A percentile compares a stretch with the other conserved stretches of the same genome.
phyloP scores from a whole-genome alignment of 805 yeast genomes.

The Candida germanica region DNA sequence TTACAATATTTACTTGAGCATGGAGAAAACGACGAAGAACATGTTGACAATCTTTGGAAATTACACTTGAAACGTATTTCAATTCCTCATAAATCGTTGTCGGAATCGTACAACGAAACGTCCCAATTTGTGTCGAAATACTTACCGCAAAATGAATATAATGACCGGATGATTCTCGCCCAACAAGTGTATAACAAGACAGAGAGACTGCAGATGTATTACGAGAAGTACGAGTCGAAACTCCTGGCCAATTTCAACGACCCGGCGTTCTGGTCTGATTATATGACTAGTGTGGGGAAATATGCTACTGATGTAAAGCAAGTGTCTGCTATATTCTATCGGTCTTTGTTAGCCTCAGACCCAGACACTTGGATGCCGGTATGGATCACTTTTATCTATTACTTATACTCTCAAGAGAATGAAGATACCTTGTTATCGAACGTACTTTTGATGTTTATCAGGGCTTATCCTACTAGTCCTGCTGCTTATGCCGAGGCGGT shows the following conservation, averaged over 20 bases:
- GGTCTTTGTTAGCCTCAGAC: constrained; percentile 20
- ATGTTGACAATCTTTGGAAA: constrained; percentile 18
- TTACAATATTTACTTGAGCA: constrained; percentile 7
- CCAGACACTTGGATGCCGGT: constrained; percentile 16
- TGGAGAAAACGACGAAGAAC: constrained; percentile 8
- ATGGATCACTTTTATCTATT: constrained; percentile 29
- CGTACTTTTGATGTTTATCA: constrained; percentile 19
- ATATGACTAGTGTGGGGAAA: constrained; percentile 26
- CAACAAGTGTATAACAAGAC: constrained; percentile 29
- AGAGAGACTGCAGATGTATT: constrained; percentile 21
- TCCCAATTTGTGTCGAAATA: constrained; percentile 39
- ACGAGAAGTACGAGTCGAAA: constrained; percentile 35
- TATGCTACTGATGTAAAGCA: constrained; percentile 14
- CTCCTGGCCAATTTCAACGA: constrained; percentile 17
- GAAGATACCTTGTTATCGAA: constrained; percentile 9
- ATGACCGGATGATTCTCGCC: constrained; percentile 33
- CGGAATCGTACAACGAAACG: constrained; percentile 36
- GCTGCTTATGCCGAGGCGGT: constrained; percentile 26
- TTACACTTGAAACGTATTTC: constrained; percentile 30
- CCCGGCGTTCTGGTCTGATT: constrained; percentile 27
- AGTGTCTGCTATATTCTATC: constrained; percentile 24
- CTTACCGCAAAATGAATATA: constrained; percentile 25
- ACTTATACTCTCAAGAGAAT: constrained; percentile 19
- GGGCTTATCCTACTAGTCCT: constrained; percentile 22
- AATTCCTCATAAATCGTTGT: constrained; percentile 40